phyloP scores from a whole-genome alignment of 2,329 filamentous ascomycete genomes.

The Aureobasidium sp. region DNA sequence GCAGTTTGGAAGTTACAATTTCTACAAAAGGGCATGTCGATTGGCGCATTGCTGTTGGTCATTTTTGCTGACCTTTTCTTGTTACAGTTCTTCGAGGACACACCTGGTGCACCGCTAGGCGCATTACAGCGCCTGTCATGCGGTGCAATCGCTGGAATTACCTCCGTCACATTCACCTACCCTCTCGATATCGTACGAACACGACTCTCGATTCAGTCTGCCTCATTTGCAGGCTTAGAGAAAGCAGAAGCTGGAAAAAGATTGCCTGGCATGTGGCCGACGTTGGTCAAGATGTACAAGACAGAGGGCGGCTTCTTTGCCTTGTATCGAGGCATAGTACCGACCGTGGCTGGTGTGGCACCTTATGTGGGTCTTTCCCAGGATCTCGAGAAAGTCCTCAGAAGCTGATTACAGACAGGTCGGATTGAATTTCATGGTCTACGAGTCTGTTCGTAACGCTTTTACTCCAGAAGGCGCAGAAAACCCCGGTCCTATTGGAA shows the following conservation, averaged over 20 bases:
- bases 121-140: conserved; percentile 75
- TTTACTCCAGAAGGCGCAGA: conserved; percentile 83
- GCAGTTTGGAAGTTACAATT: conserved; percentile 95
- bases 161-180: conserved; percentile 90
- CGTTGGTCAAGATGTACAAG: conserved; percentile 77
- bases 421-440: conserved; percentile 97
- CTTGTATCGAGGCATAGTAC: conserved; percentile 89
- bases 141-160: conserved; percentile 86
- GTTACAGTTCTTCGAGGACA: conserved; percentile 63
- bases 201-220: conserved; percentile 88
- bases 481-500: conserved; percentile 71
- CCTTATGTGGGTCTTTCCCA: conserved; percentile 61
- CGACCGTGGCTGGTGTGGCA: conserved; percentile 89
- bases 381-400: conserved; percentile 15
- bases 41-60: background rate
- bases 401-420: conserved; percentile 48
- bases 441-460: conserved; percentile 77
- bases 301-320: conserved; percentile 79
- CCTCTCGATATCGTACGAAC: conserved; percentile 97
- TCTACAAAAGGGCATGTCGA: conserved; percentile 85
- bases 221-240: conserved; percentile 79
- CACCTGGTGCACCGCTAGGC: conserved; percentile 65
- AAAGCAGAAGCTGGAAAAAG: conserved; percentile 51
- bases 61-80: background rate
- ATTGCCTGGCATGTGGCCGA: conserved; percentile 87